phyloP scores from a whole-genome alignment of 1,284 basidiomycete species.

The Marasmius oreades region DNA sequence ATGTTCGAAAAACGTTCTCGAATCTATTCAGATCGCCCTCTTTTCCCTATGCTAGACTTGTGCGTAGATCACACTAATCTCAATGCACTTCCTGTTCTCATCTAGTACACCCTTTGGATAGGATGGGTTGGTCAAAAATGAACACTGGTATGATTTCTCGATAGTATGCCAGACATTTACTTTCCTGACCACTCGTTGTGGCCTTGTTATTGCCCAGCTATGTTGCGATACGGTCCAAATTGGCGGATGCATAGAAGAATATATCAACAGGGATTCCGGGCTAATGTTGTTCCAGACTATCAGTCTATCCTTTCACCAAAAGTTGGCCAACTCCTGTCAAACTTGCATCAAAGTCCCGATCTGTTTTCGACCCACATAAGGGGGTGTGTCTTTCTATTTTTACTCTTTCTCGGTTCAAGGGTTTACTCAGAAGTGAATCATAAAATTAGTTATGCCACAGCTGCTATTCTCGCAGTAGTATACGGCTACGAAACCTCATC shows the following conservation, averaged over 20 bases:
- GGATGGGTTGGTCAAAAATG: too few relatives aligned
- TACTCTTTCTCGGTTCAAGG: background rate
- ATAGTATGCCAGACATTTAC: too few relatives aligned
- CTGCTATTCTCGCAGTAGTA: background rate
- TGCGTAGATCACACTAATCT: background rate
- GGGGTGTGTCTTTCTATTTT: background rate
- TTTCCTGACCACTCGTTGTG: slow-evolving; percentile 40
- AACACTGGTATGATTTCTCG: too few relatives aligned
- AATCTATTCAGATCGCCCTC: background rate
- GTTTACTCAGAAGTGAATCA: background rate
- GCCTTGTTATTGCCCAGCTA: slow-evolving; percentile 27
- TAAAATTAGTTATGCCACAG: slow-evolving; percentile 2
- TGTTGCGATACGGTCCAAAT: slow-evolving; percentile 34
- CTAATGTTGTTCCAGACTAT: slow-evolving; percentile 22
- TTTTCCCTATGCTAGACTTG: background rate
- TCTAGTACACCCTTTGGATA: too few relatives aligned
- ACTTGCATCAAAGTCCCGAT: background rate
- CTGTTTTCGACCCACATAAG: slow-evolving; percentile 22
- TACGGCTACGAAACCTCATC: slow-evolving; percentile 6
- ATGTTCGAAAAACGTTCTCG: background rate
- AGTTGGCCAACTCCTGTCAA: slow-evolving; percentile 7
- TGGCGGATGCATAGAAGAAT: slow-evolving; percentile 38
- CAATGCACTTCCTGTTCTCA: too few relatives aligned
- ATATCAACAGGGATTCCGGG: slow-evolving; percentile 32
- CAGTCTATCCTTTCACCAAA: slow-evolving; percentile 29